A percentile compares a stretch with the other conserved stretches of the same genome.
Conservation (phyloP, 129 eudicot genomes). For the Saussurea involucrata region DNA sequence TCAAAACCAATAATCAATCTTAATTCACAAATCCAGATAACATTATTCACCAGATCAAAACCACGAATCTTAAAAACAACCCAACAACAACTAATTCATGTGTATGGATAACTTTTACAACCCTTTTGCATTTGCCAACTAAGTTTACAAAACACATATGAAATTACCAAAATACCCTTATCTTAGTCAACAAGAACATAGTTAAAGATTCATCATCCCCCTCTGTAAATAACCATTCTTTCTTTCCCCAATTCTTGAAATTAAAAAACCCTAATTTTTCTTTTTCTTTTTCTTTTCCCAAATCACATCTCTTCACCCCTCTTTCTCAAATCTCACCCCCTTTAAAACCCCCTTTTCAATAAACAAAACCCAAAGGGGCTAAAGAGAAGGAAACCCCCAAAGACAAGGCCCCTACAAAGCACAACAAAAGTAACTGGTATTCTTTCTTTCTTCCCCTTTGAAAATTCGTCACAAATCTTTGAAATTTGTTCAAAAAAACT, state of each 20-base stretch:
- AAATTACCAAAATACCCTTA: background rate
- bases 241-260: constrained; percentile 8
- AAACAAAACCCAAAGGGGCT: constrained; percentile 25
- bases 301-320: constrained; percentile 15
- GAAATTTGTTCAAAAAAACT: constrained; percentile 18
- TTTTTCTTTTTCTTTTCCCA: background rate
- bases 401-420: constrained; percentile 27
- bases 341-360: background rate
- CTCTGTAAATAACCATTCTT: constrained; percentile 11
- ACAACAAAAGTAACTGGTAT: constrained; percentile 41
- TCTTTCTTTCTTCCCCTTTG: constrained; percentile 7
- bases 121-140: background rate
- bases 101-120: background rate
- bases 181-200: no score
- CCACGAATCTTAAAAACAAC: background rate
- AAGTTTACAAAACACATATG: background rate
- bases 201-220: constrained; percentile 3
- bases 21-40: background rate
- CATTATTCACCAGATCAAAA: background rate
- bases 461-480: constrained; percentile 24
- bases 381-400: constrained; percentile 23
- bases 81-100: background rate
- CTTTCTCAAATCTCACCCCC: background rate
- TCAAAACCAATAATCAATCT: background rate
- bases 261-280: constrained; percentile 32